Conservation (phyloP, 768 basidiomycete species). For the Mycena galopus region DNA sequence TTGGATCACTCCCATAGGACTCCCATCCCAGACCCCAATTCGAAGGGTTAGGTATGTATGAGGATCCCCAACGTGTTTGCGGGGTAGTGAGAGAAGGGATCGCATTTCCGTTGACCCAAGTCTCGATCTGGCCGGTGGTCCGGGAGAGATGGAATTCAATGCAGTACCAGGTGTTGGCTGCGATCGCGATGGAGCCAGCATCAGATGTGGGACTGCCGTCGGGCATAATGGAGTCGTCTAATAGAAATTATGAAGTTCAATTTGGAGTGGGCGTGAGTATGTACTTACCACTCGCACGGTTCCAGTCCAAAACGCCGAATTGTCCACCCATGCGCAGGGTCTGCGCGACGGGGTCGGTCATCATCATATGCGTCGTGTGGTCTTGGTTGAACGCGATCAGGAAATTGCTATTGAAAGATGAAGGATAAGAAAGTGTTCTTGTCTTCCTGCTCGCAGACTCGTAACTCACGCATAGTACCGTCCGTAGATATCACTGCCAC, state of each 20-base stretch:
- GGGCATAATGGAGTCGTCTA: conserved; percentile 41
- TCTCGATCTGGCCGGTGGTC: conserved; percentile 36
- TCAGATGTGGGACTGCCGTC: conserved; percentile 35
- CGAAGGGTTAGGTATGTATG: conserved; percentile 36
- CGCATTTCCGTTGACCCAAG: conserved; percentile 35
- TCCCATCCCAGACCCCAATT: conserved; percentile 40
- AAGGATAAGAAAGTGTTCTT: conserved; percentile 23
- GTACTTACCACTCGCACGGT: conserved; percentile 35
- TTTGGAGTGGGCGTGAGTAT: conserved; percentile 16
- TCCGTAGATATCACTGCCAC: conserved; percentile 34
- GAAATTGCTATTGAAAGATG: conserved; percentile 36
- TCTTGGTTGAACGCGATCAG: conserved; percentile 36
- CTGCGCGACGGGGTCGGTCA: conserved; percentile 39
- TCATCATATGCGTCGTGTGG: conserved; percentile 40
- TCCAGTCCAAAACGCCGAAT: conserved; percentile 40
- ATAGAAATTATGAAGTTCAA: conserved; percentile 20
- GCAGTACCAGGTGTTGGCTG: conserved; percentile 39
- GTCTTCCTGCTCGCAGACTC: conserved; percentile 21
- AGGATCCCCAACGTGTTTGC: conserved; percentile 38
- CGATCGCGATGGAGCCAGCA: conserved; percentile 37
- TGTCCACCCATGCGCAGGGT: conserved; percentile 39
- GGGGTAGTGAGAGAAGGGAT: conserved; percentile 37
- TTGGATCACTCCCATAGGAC: conserved; percentile 35
- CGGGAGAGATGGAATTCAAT: conserved; percentile 39
- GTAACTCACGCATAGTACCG: conserved; percentile 39